Evolutionary conservation across 1,139 yeast genomes (phyloP), one percentile per base, ranked within the genome.

Genomic region (Lizanozyma gosingica): DNA sequence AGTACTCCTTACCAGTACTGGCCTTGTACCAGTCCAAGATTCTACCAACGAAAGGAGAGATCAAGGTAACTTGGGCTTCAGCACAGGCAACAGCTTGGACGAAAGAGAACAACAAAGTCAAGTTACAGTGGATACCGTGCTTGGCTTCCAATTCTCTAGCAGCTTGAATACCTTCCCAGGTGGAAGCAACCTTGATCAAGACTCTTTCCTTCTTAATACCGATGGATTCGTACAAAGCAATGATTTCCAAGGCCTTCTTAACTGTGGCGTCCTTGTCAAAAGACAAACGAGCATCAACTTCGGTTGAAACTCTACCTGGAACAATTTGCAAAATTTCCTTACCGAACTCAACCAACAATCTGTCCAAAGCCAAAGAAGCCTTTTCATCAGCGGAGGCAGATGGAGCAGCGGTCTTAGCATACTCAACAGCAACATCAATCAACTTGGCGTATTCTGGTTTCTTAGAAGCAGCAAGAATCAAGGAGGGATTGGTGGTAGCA

Each of bases 81-180:
- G 98, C 98, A 72, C 94, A 86, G 47, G 99, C 97, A 62, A 92
- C 97, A 49, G 98, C 99, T 74, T 92, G 98, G 45, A 80, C 86
- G 59, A 87, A 86, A 38, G 97, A 85, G 81, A 92, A 92, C 62
- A 94, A 77, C 56, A 92, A 75, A 45, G 98, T 94, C 76, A 92
- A 78, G 80, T 92, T 92, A 73, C 86, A 80, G 83, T 92, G 98
- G 57, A 92, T 79, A 42, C 80, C 88, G 73, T 92, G 77, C 69
- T 92, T 80, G 51, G 81, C 65, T 74, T 94, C 98, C 64, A 94
- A 79, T 67, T 85, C 95, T 64, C 82, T 80, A 45, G 99, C 98
- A 55, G 98, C 98, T 71, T 87, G 96, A 64, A 92, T 92, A 76
- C 98, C 98, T 73, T 92, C 98, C 87, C 94, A 92, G 52, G 98